Evolutionary conservation across 1,139 yeast genomes (phyloP), one percentile per base, ranked within the genome.

Genomic region (Pichia inconspicua): DNA sequence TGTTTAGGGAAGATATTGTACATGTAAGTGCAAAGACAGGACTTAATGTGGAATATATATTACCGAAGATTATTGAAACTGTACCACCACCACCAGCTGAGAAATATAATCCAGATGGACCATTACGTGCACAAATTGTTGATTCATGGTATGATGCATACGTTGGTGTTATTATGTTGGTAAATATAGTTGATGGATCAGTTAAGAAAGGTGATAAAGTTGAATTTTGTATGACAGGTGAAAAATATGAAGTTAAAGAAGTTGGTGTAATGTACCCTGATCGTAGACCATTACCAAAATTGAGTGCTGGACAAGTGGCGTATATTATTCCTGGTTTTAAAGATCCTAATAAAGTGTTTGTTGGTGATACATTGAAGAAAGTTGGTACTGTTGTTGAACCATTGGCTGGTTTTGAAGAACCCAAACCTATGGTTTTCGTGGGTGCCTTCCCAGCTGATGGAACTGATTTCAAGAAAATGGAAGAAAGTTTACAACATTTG

Each of bases 401-500:
- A 1, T 70, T 92, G 30, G 96, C 96, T 0, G 97, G 97, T 0
- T 92, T 92, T 65, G 97, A 90, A 65, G 97, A 88, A 58, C 90
- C 95, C 1, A 90, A 92, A 64, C 97, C 98, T 1, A 92, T 92
- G 97, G 97, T 92, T 7, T 92, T 90, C 65, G 95, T 92, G 41
- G 98, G 98, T 9, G 98, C 98, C 0, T 92, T 89, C 59, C 98
- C 98, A 0, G 94, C 96, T 0, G 96, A 90, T 62, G 96, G 96
- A 5, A 77, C 84, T 1, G 96, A 90, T 58, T 92, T 90, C 64
- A 86, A 85, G 53, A 84, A 80, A 38, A 74, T 92, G 72, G 96
- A 92, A 60, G 97, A 92, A 58, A 86, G 89, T 63, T 81, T 92
- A 65, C 86, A 84, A 56, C 89, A 89, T 59, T 72, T 92, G 54